These are phyloP conservation scores for Amanita molliuscula DNA, from an alignment of 768 basidiomycete genomes.

Conservation along the genomic window DNA sequence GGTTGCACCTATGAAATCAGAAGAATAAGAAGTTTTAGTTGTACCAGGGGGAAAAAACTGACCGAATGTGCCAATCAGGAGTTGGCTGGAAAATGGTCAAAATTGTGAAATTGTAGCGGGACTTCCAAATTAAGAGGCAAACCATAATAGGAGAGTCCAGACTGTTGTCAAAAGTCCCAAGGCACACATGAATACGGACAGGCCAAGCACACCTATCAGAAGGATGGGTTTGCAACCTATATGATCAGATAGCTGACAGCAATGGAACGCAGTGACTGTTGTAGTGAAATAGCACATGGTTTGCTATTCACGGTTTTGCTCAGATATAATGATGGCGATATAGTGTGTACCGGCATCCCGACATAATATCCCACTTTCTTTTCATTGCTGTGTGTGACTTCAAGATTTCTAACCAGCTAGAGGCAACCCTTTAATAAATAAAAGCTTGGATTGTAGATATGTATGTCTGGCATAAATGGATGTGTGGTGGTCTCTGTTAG, in stretches of 20 bases:
- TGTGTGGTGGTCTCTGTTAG: conserved; percentile 67
- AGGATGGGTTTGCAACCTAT: conserved; percentile 75
- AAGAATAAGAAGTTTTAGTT: not conserved
- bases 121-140: conserved; percentile 5
- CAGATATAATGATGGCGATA: no score
- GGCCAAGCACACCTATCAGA: conserved; percentile 49
- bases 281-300: conserved; percentile 72
- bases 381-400: conserved; percentile 60
- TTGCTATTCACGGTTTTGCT: conserved; percentile 32
- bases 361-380: conserved; percentile 19
- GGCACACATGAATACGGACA: conserved; percentile 59
- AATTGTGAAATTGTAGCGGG: not conserved
- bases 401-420: conserved; percentile 56
- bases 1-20: conserved; percentile 31
- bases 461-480: conserved; percentile 68
- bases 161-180: conserved; percentile 67
- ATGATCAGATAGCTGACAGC: conserved; percentile 62
- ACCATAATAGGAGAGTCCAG: conserved; percentile 49
- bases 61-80: conserved; percentile 63
- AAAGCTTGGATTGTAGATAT: conserved; percentile 9
- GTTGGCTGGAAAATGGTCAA: conserved; percentile 31
- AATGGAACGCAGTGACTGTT: conserved; percentile 60
- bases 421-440: not conserved
- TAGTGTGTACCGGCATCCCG: conserved; percentile 45
- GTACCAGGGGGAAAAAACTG: conserved; percentile 13